Conservation (phyloP, 1,284 basidiomycete species). For the Puccinia coronata region DNA sequence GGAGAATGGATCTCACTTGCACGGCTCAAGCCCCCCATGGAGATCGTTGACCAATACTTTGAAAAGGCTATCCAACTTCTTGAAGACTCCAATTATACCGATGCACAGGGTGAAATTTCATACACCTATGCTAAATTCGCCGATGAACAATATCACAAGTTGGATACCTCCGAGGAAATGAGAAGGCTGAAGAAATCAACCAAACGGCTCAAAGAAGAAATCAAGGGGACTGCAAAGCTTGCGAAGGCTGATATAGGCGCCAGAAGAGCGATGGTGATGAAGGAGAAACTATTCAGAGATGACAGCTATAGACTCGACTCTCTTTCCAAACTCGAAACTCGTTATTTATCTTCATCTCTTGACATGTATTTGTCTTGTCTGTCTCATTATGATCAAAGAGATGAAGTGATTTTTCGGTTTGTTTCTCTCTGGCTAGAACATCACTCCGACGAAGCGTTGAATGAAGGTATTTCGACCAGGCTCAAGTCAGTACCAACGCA, state of each 20-base stretch:
- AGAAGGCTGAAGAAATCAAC: constrained; percentile 71
- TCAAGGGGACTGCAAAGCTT: constrained; percentile 56
- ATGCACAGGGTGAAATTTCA: constrained; percentile 68
- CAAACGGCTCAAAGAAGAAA: constrained; percentile 71
- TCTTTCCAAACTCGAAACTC: constrained; percentile 16
- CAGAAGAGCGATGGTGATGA: constrained; percentile 62
- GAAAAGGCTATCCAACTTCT: constrained; percentile 40
- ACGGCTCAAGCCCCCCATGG: constrained; percentile 54
- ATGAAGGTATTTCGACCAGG: constrained; percentile 63
- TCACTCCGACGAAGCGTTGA: constrained; percentile 67
- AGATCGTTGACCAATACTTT: constrained; percentile 49
- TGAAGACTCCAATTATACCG: constrained; percentile 33
- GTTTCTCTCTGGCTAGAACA: constrained; percentile 90
- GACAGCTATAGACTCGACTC: constrained; percentile 66
- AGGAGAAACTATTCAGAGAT: constrained; percentile 67
- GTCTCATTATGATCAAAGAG: constrained; percentile 69
- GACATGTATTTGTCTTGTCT: constrained; percentile 80
- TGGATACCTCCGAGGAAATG: constrained; percentile 72
- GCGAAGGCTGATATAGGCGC: constrained; percentile 41
- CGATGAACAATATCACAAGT: constrained; percentile 76
- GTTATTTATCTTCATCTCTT: constrained; percentile 73
- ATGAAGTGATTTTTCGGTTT: constrained; percentile 74
- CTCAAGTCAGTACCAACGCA: constrained; percentile 74
- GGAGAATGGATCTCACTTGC: constrained; percentile 54
- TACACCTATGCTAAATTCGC: constrained; percentile 85